Evolutionary conservation across 345 rosid species (phyloP).

Genomic region (Eucalyptus tenuipes): DNA sequence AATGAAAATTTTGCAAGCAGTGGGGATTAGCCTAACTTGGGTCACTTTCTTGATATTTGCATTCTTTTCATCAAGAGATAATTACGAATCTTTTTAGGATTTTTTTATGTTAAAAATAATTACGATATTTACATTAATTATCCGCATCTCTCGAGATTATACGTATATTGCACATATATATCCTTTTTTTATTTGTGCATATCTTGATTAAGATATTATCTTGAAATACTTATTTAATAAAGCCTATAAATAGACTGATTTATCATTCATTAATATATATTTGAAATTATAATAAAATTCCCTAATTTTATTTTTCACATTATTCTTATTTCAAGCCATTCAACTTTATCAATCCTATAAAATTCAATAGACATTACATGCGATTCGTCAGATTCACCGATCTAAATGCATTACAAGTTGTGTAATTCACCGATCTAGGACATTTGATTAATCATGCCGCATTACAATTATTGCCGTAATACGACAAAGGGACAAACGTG

Average conservation of each 20-base stretch:
- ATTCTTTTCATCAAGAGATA: too few relatives aligned
- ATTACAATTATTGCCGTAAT: neutral
- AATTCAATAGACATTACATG: neutral
- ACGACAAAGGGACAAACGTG: neutral
- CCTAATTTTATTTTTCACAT: neutral
- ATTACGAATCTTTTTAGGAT: too few relatives aligned
- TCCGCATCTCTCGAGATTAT: neutral
- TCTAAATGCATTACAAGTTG: neutral
- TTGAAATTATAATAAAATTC: neutral
- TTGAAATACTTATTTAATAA: too few relatives aligned
- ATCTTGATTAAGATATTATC: too few relatives aligned
- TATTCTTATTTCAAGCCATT: neutral
- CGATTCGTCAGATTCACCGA: neutral
- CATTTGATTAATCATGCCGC: neutral
- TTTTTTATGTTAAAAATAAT: too few relatives aligned
- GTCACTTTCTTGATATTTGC: neutral
- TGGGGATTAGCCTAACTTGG: neutral
- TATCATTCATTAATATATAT: neutral
- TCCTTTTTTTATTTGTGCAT: too few relatives aligned
- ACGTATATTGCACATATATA: too few relatives aligned
- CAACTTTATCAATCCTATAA: too few relatives aligned
- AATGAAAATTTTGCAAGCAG: neutral
- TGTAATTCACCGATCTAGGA: neutral
- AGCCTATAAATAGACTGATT: too few relatives aligned
- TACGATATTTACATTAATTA: too few relatives aligned